Evolutionary conservation across 73 alveolate species (phyloP), one percentile per base, ranked within the genome.

Genomic region (Urostyla sp.): DNA sequence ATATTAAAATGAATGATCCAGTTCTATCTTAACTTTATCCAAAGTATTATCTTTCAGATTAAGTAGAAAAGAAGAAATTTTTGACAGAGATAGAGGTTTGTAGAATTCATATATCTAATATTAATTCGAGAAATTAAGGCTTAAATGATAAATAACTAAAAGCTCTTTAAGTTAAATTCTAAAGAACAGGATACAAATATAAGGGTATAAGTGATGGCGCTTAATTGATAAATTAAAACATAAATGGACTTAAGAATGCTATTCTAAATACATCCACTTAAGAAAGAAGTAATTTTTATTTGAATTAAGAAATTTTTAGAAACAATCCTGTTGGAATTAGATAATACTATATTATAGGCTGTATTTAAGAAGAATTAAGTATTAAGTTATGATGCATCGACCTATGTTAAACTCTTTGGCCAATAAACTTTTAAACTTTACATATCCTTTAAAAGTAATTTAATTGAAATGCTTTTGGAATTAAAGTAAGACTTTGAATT

Each of bases 401-500:
- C 83, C n/a, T 69, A 69, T 31, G 83, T 69, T 21, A 69, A 69
- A 30, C 28, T 49, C 23, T 18, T 69, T 24, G 69, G 69, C 36
- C 44, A 69, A 27, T 16, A 69, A 30, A 69, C 49, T 5, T 69
- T 69, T 23, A 69, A 69, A 24, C 55, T 69, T 10, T 69, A 46
- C 38, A 52, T 69, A 0, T 69, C 57, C 30, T 69, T 46, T 32
- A 10, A 78, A 56, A 38, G 63, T 23, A 56, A 50, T 24, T 23
- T 75, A 40, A 34, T 36, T 3, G 87, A 75, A 24, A 75, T 75
- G 87, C 74, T 75, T 3, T 26, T 37, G 21, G 20, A 75, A 40
- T 67, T 75, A 18, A 55, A 53, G 27, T 36, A 75, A 31, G 87
- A 75, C 44, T 75, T 75, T 38, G 87, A 75, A 57, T 1, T 75